phyloP scores from a whole-genome alignment of 2,329 filamentous ascomycete genomes.

The Nakataea oryzae region DNA sequence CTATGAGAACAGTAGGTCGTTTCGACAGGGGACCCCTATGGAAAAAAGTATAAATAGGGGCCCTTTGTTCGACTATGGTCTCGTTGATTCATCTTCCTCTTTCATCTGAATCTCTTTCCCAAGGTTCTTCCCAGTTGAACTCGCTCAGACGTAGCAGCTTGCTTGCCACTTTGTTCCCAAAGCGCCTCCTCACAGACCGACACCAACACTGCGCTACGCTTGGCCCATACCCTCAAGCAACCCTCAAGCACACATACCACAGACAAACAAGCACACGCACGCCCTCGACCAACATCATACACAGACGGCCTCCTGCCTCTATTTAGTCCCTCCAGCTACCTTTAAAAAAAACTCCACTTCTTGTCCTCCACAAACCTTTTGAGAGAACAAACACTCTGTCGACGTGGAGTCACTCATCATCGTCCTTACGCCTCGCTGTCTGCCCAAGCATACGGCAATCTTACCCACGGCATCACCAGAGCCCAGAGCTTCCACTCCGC shows the following conservation, averaged over 20 bases:
- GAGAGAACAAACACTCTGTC: not conserved
- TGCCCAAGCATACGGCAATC: slow-evolving; percentile 7
- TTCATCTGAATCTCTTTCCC: slow-evolving; percentile 18
- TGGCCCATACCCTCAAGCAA: slow-evolving; percentile 1
- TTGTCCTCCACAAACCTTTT: slow-evolving; percentile 1
- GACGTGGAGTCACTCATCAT: slow-evolving; percentile 1
- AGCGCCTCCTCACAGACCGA: not conserved
- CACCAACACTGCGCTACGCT: slow-evolving; percentile 3
- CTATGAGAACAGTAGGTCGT: slow-evolving; percentile 16
- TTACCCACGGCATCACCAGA: slow-evolving; percentile 6
- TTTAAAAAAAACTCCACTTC: slow-evolving; percentile 8
- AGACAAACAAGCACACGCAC: slow-evolving; percentile 11
- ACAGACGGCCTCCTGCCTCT: not conserved
- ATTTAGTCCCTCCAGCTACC: not conserved
- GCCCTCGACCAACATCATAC: slow-evolving; percentile 7
- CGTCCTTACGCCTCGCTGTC: not conserved
- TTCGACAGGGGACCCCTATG: slow-evolving; percentile 21
- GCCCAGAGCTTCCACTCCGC: not conserved
- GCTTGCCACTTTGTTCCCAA: not conserved
- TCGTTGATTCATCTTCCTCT: slow-evolving; percentile 42
- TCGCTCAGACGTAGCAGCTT: slow-evolving; percentile 1
- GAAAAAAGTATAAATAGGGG: slow-evolving; percentile 57
- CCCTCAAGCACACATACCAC: slow-evolving; percentile 3
- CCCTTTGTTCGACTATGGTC: slow-evolving; percentile 32
- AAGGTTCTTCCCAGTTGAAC: slow-evolving; percentile 2